Conservation (phyloP, 371 early-diverging fungal species). For the Lichtheimia hyalospora region DNA sequence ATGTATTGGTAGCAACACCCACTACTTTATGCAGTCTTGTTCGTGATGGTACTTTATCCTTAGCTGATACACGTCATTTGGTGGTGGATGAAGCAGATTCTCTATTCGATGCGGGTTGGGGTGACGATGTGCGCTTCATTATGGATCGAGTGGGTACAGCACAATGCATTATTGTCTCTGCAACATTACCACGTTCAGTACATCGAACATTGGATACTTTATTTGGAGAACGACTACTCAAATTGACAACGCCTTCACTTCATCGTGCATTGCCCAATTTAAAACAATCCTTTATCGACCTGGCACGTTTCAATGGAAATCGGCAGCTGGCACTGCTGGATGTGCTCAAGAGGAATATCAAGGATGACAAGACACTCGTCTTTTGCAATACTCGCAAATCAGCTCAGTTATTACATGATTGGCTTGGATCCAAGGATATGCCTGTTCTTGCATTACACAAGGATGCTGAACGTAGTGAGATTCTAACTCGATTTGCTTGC, state of each 20-base stretch:
- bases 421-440: slow-evolving; percentile 60
- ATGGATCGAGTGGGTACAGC: slow-evolving; percentile 15
- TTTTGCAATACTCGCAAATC: slow-evolving; percentile 85
- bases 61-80: slow-evolving; percentile 61
- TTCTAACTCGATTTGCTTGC: slow-evolving; percentile 39
- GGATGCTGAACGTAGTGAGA: slow-evolving; percentile 51
- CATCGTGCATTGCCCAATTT: slow-evolving; percentile 79
- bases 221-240: slow-evolving; percentile 54
- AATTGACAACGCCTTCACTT: slow-evolving; percentile 81
- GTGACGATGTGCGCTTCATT: slow-evolving; percentile 53
- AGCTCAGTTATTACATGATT: slow-evolving; percentile 61
- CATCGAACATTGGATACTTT: slow-evolving; percentile 55
- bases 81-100: slow-evolving; percentile 95
- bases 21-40: slow-evolving; percentile 48
- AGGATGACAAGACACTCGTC: slow-evolving; percentile 64
- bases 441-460: slow-evolving; percentile 60
- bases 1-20: slow-evolving; percentile 85
- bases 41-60: slow-evolving; percentile 49
- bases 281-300: slow-evolving; percentile 75
- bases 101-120: slow-evolving; percentile 84
- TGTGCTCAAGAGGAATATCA: slow-evolving; percentile 67
- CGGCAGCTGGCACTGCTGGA: slow-evolving; percentile 69
- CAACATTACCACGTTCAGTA: slow-evolving; percentile 86
- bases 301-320: slow-evolving; percentile 61
- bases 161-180: slow-evolving; percentile 71